A percentile compares a stretch with the other conserved stretches of the same genome.
These are phyloP conservation scores for Paspalum notatum DNA, from an alignment of 176 grass and related monocot species.

Conservation along the genomic window DNA sequence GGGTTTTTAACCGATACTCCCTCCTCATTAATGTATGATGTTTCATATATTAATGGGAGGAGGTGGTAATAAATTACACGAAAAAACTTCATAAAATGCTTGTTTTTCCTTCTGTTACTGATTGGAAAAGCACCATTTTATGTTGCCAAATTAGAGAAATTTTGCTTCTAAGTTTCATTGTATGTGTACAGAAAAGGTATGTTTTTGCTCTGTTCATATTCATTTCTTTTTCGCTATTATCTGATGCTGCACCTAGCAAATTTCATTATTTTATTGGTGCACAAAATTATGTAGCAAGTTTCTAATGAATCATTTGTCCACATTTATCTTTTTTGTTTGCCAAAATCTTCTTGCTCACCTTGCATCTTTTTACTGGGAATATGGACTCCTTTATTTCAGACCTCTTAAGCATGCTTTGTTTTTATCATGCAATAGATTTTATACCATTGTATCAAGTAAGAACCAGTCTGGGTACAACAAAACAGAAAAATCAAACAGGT, in stretches of 20 bases:
- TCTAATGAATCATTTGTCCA: background rate
- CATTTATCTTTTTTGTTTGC: background rate
- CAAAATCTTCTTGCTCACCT: background rate
- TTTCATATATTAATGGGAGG: background rate
- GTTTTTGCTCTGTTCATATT: background rate
- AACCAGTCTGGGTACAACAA: background rate
- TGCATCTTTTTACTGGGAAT: background rate
- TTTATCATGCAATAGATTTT: background rate
- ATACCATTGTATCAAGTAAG: background rate
- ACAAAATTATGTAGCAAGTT: background rate
- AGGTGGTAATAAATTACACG: no score
- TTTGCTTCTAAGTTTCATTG: no score
- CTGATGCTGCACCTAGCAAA: background rate
- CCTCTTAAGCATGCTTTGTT: background rate
- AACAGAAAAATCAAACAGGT: background rate
- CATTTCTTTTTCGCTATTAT: background rate
- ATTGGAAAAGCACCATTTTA: no score
- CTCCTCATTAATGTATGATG: background rate
- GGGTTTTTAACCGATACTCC: background rate
- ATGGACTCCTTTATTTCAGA: background rate
- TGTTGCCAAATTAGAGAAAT: no score
- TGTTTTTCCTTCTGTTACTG: no score
- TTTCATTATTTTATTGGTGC: background rate
- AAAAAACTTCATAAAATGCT: no score
- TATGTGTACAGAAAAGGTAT: no score